phyloP scores from a whole-genome alignment of 2,329 filamentous ascomycete species.

The Peltaster fructicola region DNA sequence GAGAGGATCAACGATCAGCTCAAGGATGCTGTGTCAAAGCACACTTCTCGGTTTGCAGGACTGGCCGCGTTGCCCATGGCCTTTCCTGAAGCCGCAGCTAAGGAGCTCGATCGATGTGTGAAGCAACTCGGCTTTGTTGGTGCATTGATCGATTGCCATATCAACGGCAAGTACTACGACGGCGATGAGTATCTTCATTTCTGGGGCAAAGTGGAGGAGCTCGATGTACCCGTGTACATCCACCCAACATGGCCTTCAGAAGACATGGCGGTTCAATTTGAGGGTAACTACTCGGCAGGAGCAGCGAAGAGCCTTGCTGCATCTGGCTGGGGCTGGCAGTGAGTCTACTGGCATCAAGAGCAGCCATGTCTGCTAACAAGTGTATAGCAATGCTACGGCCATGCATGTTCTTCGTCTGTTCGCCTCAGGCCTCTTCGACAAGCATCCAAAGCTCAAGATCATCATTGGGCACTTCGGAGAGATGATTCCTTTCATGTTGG shows the following conservation, averaged over 20 bases:
- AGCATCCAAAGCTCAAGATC: constrained; percentile 35
- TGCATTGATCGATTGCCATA: constrained; percentile 21
- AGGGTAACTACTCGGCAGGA: constrained; percentile 18
- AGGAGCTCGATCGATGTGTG: constrained; percentile 18
- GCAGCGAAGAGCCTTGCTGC: constrained; percentile 21
- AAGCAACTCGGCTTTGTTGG: constrained; percentile 18
- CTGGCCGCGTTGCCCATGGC: constrained; percentile 19
- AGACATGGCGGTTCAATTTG: constrained; percentile 18
- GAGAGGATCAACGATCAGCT: constrained; percentile 22
- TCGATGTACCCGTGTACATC: constrained; percentile 35
- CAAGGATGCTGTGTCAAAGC: constrained; percentile 12
- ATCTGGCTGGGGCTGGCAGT: constrained; percentile 36
- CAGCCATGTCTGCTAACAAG: too few species aligned
- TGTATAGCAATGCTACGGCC: constrained; percentile 28
- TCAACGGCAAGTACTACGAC: constrained; percentile 19
- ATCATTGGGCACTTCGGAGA: constrained; percentile 40
- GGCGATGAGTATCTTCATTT: constrained; percentile 14
- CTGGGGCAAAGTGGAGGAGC: constrained; percentile 20
- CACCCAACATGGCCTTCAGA: constrained; percentile 29
- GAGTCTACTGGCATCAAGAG: too few species aligned
- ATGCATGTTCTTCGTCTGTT: constrained; percentile 34
- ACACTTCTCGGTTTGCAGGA: constrained; percentile 16
- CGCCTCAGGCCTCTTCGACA: constrained; percentile 37
- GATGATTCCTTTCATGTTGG: constrained; percentile 39
- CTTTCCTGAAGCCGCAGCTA: constrained; percentile 14